Conservation (phyloP, 2,329 filamentous ascomycete genomes). For the Ceratocystiopsis brevicomis region DNA sequence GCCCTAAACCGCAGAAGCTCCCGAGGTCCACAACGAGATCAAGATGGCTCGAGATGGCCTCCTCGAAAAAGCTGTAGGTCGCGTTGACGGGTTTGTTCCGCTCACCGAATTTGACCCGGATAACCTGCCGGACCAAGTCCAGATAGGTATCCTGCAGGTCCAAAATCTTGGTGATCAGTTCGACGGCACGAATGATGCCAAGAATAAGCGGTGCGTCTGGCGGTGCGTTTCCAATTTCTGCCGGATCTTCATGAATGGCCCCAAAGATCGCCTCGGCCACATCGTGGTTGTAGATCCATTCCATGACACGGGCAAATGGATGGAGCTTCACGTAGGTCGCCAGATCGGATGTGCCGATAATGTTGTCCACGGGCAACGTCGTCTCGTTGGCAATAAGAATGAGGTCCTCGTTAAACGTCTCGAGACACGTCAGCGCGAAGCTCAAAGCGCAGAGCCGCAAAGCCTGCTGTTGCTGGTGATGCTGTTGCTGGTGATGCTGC, state of each 20-base stretch:
- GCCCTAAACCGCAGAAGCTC: slow-evolving; percentile 68
- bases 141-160: slow-evolving; percentile 83
- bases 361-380: slow-evolving; percentile 52
- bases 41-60: slow-evolving; percentile 69
- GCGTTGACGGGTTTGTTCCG: slow-evolving; percentile 45
- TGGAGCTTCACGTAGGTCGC: slow-evolving; percentile 70
- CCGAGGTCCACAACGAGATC: slow-evolving; percentile 65
- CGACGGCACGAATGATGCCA: slow-evolving; percentile 59
- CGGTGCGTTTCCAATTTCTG: slow-evolving; percentile 50
- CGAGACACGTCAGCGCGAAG: slow-evolving; percentile 62
- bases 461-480: slow-evolving; percentile 45
- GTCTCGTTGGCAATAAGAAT: slow-evolving; percentile 70
- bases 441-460: slow-evolving; percentile 66
- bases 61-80: slow-evolving; percentile 76
- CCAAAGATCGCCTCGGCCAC: slow-evolving; percentile 64
- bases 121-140: slow-evolving; percentile 63
- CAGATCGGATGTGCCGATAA: slow-evolving; percentile 56
- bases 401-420: slow-evolving; percentile 84
- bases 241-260: slow-evolving; percentile 56
- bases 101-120: slow-evolving; percentile 45
- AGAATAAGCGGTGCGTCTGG: slow-evolving; percentile 67
- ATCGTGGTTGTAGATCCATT: slow-evolving; percentile 92
- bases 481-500: not conserved
- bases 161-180: slow-evolving; percentile 66
- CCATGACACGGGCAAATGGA: slow-evolving; percentile 87